Conservation (phyloP, 768 basidiomycete genomes). For the Psilocybe cubensis region DNA sequence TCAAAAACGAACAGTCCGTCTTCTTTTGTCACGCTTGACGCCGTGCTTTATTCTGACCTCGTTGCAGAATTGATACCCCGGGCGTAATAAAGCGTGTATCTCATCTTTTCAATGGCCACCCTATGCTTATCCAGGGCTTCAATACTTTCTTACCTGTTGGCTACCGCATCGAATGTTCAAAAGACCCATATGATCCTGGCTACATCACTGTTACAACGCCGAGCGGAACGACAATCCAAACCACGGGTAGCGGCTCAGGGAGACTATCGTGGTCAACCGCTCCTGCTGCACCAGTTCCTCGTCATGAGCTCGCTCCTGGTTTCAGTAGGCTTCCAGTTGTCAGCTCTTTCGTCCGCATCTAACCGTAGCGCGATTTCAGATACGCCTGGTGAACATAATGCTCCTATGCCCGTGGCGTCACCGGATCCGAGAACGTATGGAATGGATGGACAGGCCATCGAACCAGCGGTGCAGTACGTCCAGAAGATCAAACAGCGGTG, state of each 20-base stretch:
- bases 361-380: background rate
- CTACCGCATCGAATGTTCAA: constrained; percentile 87
- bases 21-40: background rate
- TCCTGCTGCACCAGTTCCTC: constrained; percentile 12
- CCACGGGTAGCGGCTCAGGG: constrained; percentile 49
- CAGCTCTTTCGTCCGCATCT: background rate
- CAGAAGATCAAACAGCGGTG: constrained; percentile 96
- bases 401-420: constrained; percentile 23
- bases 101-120: constrained; percentile 89
- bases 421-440: constrained; percentile 38
- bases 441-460: constrained; percentile 53
- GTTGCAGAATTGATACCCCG: constrained; percentile 88
- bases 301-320: constrained; percentile 14
- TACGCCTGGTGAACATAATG: constrained; percentile 6
- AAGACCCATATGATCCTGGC: constrained; percentile 63
- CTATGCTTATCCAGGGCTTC: constrained; percentile 93
- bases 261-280: constrained; percentile 42
- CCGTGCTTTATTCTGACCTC: constrained; percentile 1
- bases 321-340: constrained; percentile 9
- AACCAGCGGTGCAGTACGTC: constrained; percentile 91
- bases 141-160: constrained; percentile 96
- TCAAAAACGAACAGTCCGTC: constrained; percentile 89
- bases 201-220: constrained; percentile 82
- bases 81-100: constrained; percentile 97
- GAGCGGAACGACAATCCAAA: constrained; percentile 63